Percentiles rank a stretch among this genome's conserved stretches.
Conservation (phyloP, 495 filamentous ascomycete genomes). For the Baudoinia panamericana region DNA sequence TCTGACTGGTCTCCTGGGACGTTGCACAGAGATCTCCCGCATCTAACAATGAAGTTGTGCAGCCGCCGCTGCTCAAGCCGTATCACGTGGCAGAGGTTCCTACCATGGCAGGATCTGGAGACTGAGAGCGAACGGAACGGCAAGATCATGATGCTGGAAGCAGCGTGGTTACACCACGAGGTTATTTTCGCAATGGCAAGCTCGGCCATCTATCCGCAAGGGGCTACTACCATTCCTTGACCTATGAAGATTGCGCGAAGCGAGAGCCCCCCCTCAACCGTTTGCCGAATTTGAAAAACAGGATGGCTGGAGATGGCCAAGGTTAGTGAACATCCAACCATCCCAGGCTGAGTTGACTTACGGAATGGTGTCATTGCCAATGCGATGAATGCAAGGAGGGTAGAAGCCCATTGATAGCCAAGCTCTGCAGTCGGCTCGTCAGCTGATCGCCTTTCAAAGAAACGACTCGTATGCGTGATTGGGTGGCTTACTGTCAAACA, state of each 20-base stretch:
- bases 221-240: too few relatives aligned
- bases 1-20: constrained; percentile 8
- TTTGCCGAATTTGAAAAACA: constrained; percentile 35
- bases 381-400: constrained; percentile 32
- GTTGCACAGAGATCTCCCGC: constrained; percentile 14
- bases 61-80: too few relatives aligned
- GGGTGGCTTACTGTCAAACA: constrained; percentile 41
- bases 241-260: constrained; percentile 26
- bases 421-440: constrained; percentile 26
- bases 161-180: too few relatives aligned
- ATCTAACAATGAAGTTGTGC: too few relatives aligned
- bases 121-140: too few relatives aligned
- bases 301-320: constrained; percentile 19
- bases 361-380: constrained; percentile 32
- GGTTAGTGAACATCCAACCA: too few relatives aligned
- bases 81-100: too few relatives aligned
- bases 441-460: neutral
- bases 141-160: too few relatives aligned
- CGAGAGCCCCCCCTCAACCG: constrained; percentile 29
- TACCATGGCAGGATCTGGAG: too few relatives aligned
- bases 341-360: too few relatives aligned
- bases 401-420: constrained; percentile 33
- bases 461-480: neutral
- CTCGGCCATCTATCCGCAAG: too few relatives aligned
- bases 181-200: too few relatives aligned